Evolutionary conservation across 2,329 filamentous ascomycete genomes (phyloP).

Genomic region (Ilyonectria destructans): DNA sequence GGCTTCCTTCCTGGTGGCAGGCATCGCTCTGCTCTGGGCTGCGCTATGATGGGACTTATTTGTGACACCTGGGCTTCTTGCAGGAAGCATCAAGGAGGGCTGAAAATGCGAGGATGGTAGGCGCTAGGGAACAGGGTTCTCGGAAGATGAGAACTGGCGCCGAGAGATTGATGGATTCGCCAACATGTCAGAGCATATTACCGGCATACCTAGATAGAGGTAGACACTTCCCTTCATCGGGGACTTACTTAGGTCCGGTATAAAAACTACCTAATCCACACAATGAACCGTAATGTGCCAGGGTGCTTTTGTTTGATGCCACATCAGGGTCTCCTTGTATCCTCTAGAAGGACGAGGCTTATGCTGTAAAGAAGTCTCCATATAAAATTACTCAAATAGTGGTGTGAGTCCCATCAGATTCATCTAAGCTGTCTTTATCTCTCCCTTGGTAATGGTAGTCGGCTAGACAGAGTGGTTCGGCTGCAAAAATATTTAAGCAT

Average conservation of each 20-base stretch:
- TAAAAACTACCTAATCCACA: constrained; percentile 2
- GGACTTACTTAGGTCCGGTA: background rate
- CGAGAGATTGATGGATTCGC: constrained; percentile 1
- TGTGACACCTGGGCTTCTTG: background rate
- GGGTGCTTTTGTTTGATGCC: background rate
- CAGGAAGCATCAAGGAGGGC: background rate
- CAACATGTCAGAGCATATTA: background rate
- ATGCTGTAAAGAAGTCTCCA: background rate
- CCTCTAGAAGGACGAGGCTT: no score
- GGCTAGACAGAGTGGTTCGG: no score
- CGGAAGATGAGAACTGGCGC: background rate
- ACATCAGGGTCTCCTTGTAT: background rate
- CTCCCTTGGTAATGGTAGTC: no score
- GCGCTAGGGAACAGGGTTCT: background rate
- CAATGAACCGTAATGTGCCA: background rate
- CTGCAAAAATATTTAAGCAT: no score
- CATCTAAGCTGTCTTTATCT: no score
- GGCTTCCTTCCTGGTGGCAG: constrained; percentile 23
- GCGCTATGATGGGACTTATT: constrained; percentile 21
- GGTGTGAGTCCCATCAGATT: no score
- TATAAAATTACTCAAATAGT: no score
- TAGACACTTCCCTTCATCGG: constrained; percentile 5
- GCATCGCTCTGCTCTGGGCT: constrained; percentile 23
- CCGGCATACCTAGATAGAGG: background rate
- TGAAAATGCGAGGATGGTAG: background rate